Percentiles rank a stretch among this genome's conserved stretches.
phyloP scores from a whole-genome alignment of 2,329 filamentous ascomycete species.

The Catunica adiposa region DNA sequence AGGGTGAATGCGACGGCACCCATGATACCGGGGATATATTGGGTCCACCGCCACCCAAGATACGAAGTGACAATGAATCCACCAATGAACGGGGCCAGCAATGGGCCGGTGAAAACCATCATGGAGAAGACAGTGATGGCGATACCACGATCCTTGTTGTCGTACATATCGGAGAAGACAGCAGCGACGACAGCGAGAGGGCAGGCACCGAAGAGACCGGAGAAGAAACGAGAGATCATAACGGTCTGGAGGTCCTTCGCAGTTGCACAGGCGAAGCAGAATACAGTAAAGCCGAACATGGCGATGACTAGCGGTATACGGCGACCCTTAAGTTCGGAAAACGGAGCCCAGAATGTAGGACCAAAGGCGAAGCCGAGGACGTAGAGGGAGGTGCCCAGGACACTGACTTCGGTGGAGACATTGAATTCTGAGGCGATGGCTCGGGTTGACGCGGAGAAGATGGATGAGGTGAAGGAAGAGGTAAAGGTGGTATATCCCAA shows the following conservation, averaged over 20 bases:
- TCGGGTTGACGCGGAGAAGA: conserved; percentile 52
- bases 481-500: conserved; percentile 59
- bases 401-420: conserved; percentile 44
- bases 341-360: conserved; percentile 54
- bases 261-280: conserved; percentile 47
- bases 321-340: conserved; percentile 56
- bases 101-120: conserved; percentile 46
- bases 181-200: conserved; percentile 53
- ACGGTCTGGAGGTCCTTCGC: conserved; percentile 53
- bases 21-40: conserved; percentile 47
- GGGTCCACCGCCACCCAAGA: conserved; percentile 59
- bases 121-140: conserved; percentile 29
- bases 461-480: conserved; percentile 55
- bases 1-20: conserved; percentile 42
- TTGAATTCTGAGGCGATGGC: conserved; percentile 40
- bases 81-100: conserved; percentile 52
- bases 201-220: conserved; percentile 54
- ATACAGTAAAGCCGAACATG: conserved; percentile 54
- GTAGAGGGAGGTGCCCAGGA: conserved; percentile 51
- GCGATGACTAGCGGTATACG: conserved; percentile 41
- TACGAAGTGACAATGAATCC: conserved; percentile 45
- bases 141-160: conserved; percentile 42
- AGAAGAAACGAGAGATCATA: conserved; percentile 56
- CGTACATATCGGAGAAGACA: conserved; percentile 57
- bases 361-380: conserved; percentile 58